Evolutionary conservation across 257 asterid genomes (phyloP), one percentile per base, ranked within the genome.

Genomic region (Solanum pinnatisectum): DNA sequence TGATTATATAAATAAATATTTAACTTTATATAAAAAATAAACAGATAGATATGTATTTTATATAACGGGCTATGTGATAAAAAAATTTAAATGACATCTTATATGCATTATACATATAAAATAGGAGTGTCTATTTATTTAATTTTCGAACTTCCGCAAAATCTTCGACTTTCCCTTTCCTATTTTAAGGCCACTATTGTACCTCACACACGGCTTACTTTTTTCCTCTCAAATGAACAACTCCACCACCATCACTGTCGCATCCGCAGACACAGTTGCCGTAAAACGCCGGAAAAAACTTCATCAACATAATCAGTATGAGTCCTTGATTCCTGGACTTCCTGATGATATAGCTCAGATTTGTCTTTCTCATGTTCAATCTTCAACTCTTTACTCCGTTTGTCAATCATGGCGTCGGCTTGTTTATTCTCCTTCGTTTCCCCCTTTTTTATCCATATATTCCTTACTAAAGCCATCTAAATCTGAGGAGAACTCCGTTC

Each of bases 381-480:
- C 99, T 15, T 84, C 91, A 2, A 67, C 49, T 33, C 95, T 96
- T 84, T 95, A 87, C 93, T 90, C 95, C 84, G 96, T 96, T 71
- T 95, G 96, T 89, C 91, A 84, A 13, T 90, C 98, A 0, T 96
- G 99, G 99, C 98, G 98, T 84, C 93, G 93, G 86, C 93, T 96
- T 27, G 88, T 94, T 1, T 96, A 95, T 90, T 90, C 97, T 18
- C 95, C 98, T 5, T 92, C 94, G 2, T 94, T 95, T 86, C 94
- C 97, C 0, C 96, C 95, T 1, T 96, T 93, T 65, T 91, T 94
- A 78, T 95, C 99, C 32, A 92, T 96, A 71, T 94, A 91, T 83
- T 91, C 96, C 18, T 90, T 96, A 85, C 36, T 92, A 16, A 56
- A 78, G 2, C 88, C 95, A 30, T 33, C 93, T 4, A 89, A 84